phyloP scores from a whole-genome alignment of 192 early-diverging fungal genomes.

The Backusella parvicylindrica region DNA sequence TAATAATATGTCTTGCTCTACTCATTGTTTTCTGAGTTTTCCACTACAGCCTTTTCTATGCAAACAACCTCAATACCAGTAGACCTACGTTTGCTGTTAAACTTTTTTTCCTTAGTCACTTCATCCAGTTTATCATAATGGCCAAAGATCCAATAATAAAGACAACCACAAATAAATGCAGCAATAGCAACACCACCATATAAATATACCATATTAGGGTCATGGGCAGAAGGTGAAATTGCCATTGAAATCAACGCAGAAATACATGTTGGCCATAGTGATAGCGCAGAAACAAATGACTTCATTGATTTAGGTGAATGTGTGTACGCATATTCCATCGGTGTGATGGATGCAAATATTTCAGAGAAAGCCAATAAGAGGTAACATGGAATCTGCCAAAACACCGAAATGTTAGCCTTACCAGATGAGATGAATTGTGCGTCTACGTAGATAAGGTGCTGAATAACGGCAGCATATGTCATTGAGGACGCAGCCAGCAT shows the following conservation, averaged over 20 bases:
- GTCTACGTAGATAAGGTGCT: constrained; percentile 55
- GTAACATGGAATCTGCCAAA: constrained; percentile 54
- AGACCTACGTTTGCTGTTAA: neutral
- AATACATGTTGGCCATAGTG: constrained; percentile 54
- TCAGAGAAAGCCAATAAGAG: constrained; percentile 54
- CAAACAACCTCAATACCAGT: neutral
- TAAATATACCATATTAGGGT: constrained; percentile 54
- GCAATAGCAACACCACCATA: constrained; percentile 48
- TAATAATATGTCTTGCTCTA: neutral
- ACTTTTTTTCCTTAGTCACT: neutral
- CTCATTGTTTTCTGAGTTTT: neutral
- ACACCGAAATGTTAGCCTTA: constrained; percentile 43
- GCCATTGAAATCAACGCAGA: constrained; percentile 56
- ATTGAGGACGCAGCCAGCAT: constrained; percentile 50
- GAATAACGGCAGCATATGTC: constrained; percentile 58
- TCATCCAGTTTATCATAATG: constrained; percentile 53
- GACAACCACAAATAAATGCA: constrained; percentile 31
- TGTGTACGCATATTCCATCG: constrained; percentile 63
- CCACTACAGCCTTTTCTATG: neutral
- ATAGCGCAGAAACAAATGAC: constrained; percentile 58
- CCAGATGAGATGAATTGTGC: constrained; percentile 38
- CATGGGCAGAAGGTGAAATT: constrained; percentile 46
- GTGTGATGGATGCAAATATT: constrained; percentile 61
- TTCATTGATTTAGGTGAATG: constrained; percentile 61
- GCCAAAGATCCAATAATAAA: constrained; percentile 54